A percentile compares a stretch with the other conserved stretches of the same genome.
Conservation (phyloP, 352 stramenopile species). For the Thraustochytrium striatum region DNA sequence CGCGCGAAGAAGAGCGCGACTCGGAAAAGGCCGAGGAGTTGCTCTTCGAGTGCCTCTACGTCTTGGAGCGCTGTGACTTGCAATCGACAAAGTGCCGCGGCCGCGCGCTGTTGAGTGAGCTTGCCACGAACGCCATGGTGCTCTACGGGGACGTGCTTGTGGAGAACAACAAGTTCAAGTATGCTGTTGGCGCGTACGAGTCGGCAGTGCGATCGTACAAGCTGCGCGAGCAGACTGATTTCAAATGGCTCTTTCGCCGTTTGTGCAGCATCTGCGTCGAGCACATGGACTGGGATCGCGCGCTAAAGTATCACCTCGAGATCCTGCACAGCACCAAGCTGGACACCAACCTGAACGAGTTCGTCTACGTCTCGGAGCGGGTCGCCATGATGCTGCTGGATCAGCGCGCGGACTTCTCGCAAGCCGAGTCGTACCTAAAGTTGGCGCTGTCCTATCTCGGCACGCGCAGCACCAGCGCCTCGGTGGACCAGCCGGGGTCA, state of each 20-base stretch:
- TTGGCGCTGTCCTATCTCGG: slow-evolving; percentile 32
- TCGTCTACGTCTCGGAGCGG: slow-evolving; percentile 42
- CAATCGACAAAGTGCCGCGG: slow-evolving; percentile 2
- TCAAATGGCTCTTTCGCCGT: slow-evolving; percentile 24
- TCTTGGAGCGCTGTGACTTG: slow-evolving; percentile 34
- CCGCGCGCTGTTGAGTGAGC: slow-evolving; percentile 16
- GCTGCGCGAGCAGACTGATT: slow-evolving; percentile 24
- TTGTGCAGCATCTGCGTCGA: slow-evolving; percentile 39
- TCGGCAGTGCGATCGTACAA: slow-evolving; percentile 24
- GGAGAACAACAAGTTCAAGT: slow-evolving; percentile 43
- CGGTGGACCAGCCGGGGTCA: background rate
- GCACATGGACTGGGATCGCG: slow-evolving; percentile 44
- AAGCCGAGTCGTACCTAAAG: slow-evolving; percentile 40
- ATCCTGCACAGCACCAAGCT: slow-evolving; percentile 44
- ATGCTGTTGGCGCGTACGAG: slow-evolving; percentile 33
- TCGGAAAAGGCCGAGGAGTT: slow-evolving; percentile 16
- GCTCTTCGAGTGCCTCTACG: slow-evolving; percentile 42
- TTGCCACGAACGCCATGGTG: slow-evolving; percentile 42
- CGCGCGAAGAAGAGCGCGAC: slow-evolving; percentile 21
- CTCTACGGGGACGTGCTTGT: slow-evolving; percentile 40
- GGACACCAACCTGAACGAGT: slow-evolving; percentile 41
- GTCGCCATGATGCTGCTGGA: slow-evolving; percentile 43
- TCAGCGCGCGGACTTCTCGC: slow-evolving; percentile 38
- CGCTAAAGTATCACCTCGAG: slow-evolving; percentile 38
- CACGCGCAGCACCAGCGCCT: slow-evolving; percentile 20